Conservation (phyloP, 1,284 basidiomycete species). For the Sutorius eximius region DNA sequence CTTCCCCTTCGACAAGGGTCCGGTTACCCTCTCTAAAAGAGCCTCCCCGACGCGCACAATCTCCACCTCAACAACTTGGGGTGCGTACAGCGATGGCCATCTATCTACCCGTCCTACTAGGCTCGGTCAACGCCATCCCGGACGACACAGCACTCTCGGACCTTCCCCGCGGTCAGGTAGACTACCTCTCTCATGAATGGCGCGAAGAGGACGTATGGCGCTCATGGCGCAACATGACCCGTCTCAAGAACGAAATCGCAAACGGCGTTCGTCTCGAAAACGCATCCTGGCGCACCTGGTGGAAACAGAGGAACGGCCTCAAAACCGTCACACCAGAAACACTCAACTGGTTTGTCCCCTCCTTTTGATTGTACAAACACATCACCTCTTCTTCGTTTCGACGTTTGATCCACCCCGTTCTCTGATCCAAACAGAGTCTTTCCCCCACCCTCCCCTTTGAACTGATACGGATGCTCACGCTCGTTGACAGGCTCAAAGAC, state of each 20-base stretch:
- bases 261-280: constrained; percentile 96
- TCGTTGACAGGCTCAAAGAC: constrained; percentile 86
- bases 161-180: constrained; percentile 71
- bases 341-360: constrained; percentile 79
- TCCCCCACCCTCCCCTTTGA: not conserved
- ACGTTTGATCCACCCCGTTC: not conserved
- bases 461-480: constrained; percentile 1
- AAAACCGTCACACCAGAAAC: constrained; percentile 97
- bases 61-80: not conserved
- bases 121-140: constrained; percentile 58
- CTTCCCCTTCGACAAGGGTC: not conserved
- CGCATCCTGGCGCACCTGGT: constrained; percentile 98
- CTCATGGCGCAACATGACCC: constrained; percentile 97
- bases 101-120: constrained; percentile 68
- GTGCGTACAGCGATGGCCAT: constrained; percentile 47
- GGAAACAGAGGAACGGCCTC: constrained; percentile 97
- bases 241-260: constrained; percentile 97
- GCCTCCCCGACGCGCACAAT: not conserved
- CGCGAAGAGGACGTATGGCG: constrained; percentile 98
- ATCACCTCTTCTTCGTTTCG: not conserved
- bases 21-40: not conserved
- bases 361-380: not conserved
- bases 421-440: not conserved
- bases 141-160: constrained; percentile 69
- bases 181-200: constrained; percentile 94